Percentiles rank a stretch among this genome's conserved stretches.
Conservation (phyloP, 441 rosid species). For the Theobroma grandiflorum region DNA sequence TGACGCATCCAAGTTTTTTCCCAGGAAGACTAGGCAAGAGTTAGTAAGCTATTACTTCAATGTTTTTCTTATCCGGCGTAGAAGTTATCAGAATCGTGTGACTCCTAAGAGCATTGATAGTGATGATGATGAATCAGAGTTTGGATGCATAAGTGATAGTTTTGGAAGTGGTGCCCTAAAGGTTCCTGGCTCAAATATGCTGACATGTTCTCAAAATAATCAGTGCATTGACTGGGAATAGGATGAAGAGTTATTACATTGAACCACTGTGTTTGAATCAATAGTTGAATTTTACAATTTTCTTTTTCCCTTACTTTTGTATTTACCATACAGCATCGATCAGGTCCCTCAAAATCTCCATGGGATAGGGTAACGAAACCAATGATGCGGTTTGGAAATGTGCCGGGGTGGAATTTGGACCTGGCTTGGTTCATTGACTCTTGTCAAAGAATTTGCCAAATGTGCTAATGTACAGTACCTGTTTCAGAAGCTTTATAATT, state of each 20-base stretch:
- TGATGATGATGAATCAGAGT: slow-evolving; percentile 53
- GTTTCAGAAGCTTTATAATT: background rate
- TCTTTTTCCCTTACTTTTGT: background rate
- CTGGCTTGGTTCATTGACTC: background rate
- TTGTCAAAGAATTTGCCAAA: background rate
- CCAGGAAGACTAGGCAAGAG: slow-evolving; percentile 49
- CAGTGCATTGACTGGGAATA: slow-evolving; percentile 54
- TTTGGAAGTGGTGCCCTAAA: slow-evolving; percentile 52
- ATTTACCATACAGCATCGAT: background rate
- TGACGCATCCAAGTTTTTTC: slow-evolving; percentile 39
- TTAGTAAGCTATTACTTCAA: slow-evolving; percentile 66
- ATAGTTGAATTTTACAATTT: background rate
- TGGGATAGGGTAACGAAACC: background rate
- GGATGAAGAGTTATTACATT: background rate
- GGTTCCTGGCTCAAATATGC: slow-evolving; percentile 39
- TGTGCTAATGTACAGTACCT: slow-evolving; percentile 6
- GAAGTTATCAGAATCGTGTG: slow-evolving; percentile 72
- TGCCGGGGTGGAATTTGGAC: background rate
- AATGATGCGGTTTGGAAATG: slow-evolving; percentile 18
- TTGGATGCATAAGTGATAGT: slow-evolving; percentile 56
- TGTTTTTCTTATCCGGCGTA: slow-evolving; percentile 52
- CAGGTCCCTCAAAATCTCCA: background rate
- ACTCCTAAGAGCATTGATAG: slow-evolving; percentile 55
- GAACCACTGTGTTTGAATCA: background rate
- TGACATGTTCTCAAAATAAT: slow-evolving; percentile 60